Evolutionary conservation across 768 basidiomycete species (phyloP).

Genomic region (Candolleomyces eurysporus): DNA sequence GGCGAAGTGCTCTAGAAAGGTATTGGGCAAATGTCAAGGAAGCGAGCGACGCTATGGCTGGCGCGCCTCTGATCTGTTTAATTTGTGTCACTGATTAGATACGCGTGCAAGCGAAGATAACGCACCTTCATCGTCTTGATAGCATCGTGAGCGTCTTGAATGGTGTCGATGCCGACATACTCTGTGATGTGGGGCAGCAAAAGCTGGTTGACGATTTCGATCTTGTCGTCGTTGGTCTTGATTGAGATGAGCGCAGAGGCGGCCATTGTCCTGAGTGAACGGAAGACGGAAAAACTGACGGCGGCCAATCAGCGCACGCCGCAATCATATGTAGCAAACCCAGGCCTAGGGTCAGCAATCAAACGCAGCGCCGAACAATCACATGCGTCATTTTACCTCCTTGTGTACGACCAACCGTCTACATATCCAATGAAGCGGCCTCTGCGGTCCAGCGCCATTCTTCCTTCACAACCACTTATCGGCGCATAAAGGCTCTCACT

Average conservation of each 20-base stretch:
- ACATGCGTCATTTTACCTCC: constrained; percentile 4
- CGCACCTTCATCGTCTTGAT: constrained; percentile 93
- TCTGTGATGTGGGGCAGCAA: constrained; percentile 74
- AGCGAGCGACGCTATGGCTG: constrained; percentile 92
- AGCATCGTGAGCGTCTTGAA: constrained; percentile 87
- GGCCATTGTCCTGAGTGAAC: constrained; percentile 5
- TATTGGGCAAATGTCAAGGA: constrained; percentile 72
- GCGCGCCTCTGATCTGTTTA: constrained; percentile 74
- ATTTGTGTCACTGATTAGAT: constrained; percentile 6
- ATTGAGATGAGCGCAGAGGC: constrained; percentile 40
- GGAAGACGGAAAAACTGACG: not conserved
- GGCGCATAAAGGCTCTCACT: too few relatives aligned
- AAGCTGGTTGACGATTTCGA: constrained; percentile 92
- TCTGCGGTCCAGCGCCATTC: not conserved
- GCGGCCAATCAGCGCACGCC: not conserved
- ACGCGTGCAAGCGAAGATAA: constrained; percentile 7
- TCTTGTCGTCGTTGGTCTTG: constrained; percentile 35
- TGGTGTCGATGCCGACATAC: constrained; percentile 61
- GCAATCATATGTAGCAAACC: not conserved
- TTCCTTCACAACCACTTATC: not conserved
- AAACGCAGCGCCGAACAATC: constrained; percentile 15
- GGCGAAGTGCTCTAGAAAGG: constrained; percentile 51
- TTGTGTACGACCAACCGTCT: not conserved
- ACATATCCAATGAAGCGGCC: not conserved
- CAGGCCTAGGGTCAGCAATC: not conserved